Base-by-base conservation (phyloP, 805 yeast genomes). In the Starmerella roubikii region DNA sequence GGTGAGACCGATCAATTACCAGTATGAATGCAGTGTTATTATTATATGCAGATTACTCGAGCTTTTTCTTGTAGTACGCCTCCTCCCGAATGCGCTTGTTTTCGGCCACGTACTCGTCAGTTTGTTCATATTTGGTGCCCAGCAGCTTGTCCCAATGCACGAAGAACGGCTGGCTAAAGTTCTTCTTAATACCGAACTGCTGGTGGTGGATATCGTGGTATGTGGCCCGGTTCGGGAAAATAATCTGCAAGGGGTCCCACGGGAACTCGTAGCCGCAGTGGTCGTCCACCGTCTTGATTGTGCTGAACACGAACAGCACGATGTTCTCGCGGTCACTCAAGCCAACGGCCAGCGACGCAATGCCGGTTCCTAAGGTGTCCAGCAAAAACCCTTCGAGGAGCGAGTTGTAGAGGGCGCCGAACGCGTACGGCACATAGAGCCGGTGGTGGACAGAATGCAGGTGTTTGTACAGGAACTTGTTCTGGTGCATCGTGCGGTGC, bases 161-260 rank as follows among this genome's bases (percentile, higher is more conserved):
- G 62, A 91, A 91, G 64, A 88, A 91, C 3, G 98, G 98, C 66
- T 91, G 98, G 12, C 93, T 78, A 55, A 77, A 91, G 64, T 91
- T 91, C 41, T 78, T 75, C 65, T 84, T 84, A 62, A 91, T 76
- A 28, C 98, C 98, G 68, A 88, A 91, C 52, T 74, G 75, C 67
- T 91, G 98, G 61, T 91, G 98, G 58, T 91, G 98, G 51, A 91
- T 86, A 61, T 91, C 98, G 55, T 91, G 98, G 59, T 85, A 91
- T 24, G 85, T 79, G 12, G 97, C 80, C 56, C 91, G 85, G 64
- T 91, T 91, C 47, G 96, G 97, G 71, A 91, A 91, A 18, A 88
- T 40, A 31, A 74, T 56, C 66, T 91, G 98, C 68, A 91, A 80
- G 18, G 86, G 75, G 59, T 91, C 98, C 58, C 66, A 80, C 13